Conservation (phyloP, 1,284 basidiomycete species). For the Coniophora puteana region DNA sequence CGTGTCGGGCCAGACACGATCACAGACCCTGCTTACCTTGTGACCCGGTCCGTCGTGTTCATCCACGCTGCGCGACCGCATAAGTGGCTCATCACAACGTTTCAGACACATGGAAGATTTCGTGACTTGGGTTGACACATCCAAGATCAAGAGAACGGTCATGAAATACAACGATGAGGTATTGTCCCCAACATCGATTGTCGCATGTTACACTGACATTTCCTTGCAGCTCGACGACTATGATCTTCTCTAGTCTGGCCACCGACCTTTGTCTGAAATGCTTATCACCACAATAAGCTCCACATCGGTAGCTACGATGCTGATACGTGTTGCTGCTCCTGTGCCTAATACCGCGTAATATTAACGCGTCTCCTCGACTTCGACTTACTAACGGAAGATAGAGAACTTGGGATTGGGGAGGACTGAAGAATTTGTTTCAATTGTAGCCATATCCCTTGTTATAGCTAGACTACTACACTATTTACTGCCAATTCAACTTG, state of each 20-base stretch:
- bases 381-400: no score
- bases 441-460: no score
- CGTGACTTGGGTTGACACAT: constrained; percentile 99
- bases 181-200: constrained; percentile 22
- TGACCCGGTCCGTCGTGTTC: constrained; percentile 63
- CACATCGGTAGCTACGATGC: no score
- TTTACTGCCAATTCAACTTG: no score
- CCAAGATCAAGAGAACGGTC: constrained; percentile 94
- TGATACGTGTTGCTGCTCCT: no score
- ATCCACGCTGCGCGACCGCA: constrained; percentile 1
- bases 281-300: no score
- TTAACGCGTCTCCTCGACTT: no score
- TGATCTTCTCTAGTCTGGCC: constrained; percentile 77
- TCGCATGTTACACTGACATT: constrained; percentile 11
- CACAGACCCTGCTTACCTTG: constrained; percentile 95
- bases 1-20: constrained; percentile 95
- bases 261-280: no score
- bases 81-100: constrained; percentile 11
- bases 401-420: no score
- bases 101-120: constrained; percentile 96
- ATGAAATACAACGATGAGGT: constrained; percentile 98
- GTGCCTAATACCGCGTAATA: no score
- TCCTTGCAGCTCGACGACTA: constrained; percentile 79
- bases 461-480: no score
- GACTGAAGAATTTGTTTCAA: no score